Conservation (phyloP, 2,329 filamentous ascomycete genomes). For the Aureobasidium lini region DNA sequence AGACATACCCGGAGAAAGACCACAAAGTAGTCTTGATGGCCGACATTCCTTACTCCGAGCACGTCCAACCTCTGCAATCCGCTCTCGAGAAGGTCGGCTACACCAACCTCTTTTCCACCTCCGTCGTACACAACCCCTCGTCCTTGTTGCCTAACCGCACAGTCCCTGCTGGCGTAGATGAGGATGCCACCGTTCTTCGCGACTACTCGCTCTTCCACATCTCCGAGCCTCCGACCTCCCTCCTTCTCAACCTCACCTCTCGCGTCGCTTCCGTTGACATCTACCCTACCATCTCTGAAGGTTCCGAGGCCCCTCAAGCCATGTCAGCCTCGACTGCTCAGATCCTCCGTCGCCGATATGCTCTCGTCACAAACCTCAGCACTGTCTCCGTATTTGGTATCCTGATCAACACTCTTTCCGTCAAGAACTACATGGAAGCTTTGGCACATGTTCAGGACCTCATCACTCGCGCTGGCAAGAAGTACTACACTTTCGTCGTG, state of each 20-base stretch:
- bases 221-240: conserved; percentile 67
- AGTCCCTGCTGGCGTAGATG: conserved; percentile 46
- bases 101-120: conserved; percentile 57
- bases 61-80: conserved; percentile 54
- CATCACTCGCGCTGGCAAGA: conserved; percentile 78
- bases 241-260: conserved; percentile 80
- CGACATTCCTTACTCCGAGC: conserved; percentile 77
- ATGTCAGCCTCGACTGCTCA: conserved; percentile 46
- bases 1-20: conserved; percentile 57
- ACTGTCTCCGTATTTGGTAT: conserved; percentile 85
- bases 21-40: conserved; percentile 73
- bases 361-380: conserved; percentile 69
- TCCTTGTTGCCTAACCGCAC: conserved; percentile 79
- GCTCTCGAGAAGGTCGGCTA: conserved; percentile 60
- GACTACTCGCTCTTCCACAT: conserved; percentile 79
- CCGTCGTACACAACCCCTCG: conserved; percentile 68
- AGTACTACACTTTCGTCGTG: conserved; percentile 92
- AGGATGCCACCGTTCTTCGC: conserved; percentile 45
- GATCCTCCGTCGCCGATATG: conserved; percentile 76
- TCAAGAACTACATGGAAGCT: conserved; percentile 80
- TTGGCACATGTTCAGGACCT: conserved; percentile 64
- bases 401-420: conserved; percentile 88
- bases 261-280: conserved; percentile 74
- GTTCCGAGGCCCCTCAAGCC: conserved; percentile 23
- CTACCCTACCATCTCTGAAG: conserved; percentile 50